These are phyloP conservation scores for Cladosporium cucumerinum DNA, from an alignment of 2,329 filamentous ascomycete genomes.

Conservation along the genomic window DNA sequence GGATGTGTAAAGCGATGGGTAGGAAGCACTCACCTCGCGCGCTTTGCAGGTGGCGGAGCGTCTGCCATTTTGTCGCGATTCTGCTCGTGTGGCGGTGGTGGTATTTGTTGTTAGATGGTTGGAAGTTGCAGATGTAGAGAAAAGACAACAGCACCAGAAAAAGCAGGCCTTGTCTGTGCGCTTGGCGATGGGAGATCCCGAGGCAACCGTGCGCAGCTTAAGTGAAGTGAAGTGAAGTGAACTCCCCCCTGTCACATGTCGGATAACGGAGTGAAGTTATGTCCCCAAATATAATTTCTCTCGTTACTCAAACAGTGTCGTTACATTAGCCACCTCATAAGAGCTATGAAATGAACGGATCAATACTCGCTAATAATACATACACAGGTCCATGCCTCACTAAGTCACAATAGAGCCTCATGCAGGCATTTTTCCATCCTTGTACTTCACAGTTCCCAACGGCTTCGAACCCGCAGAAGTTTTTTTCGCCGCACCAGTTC, in stretches of 20 bases:
- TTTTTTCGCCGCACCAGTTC: slow-evolving; percentile 5
- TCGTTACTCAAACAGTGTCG: neutral
- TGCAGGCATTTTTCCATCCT: slow-evolving; percentile 20
- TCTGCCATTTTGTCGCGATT: neutral
- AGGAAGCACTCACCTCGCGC: neutral
- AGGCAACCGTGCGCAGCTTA: neutral
- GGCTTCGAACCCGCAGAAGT: slow-evolving; percentile 23
- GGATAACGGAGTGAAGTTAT: neutral
- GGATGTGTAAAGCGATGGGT: neutral
- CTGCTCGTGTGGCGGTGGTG: neutral
- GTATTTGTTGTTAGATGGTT: neutral
- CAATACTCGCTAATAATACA: slow-evolving; percentile 8
- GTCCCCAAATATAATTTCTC: neutral
- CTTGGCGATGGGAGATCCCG: neutral
- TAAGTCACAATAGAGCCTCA: neutral
- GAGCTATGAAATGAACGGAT: neutral
- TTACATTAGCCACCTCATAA: neutral
- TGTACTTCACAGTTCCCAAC: slow-evolving; percentile 30
- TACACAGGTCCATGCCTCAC: neutral
- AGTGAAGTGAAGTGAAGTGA: neutral
- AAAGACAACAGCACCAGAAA: neutral
- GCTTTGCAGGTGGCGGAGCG: neutral
- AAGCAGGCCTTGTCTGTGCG: too few species aligned
- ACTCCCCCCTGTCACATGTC: neutral
- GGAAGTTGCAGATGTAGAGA: neutral